phyloP scores from a whole-genome alignment of 306 rosid genomes.

The Malus asiatica region DNA sequence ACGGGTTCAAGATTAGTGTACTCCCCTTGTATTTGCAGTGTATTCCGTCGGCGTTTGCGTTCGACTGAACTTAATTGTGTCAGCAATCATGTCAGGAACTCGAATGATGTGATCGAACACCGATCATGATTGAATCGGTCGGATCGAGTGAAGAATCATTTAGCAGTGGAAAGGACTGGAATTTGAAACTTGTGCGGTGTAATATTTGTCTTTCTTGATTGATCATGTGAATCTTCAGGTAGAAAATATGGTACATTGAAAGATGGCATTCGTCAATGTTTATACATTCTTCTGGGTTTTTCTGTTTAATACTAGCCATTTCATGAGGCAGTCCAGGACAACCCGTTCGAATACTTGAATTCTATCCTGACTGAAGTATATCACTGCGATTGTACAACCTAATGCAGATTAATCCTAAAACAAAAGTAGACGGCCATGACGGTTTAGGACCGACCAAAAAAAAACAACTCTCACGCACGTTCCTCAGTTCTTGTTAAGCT shows the following conservation, averaged over 20 bases:
- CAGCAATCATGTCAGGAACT: conserved; percentile 8
- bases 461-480: background rate
- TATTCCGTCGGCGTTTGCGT: background rate
- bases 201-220: background rate
- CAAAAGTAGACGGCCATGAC: background rate
- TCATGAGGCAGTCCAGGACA: too few species aligned
- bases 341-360: too few species aligned
- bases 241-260: background rate
- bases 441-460: background rate
- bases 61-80: background rate
- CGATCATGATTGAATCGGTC: background rate
- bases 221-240: background rate
- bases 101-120: conserved; percentile 7
- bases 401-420: too few species aligned
- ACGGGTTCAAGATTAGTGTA: conserved; percentile 3
- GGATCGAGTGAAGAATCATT: background rate
- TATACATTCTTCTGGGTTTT: background rate
- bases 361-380: too few species aligned
- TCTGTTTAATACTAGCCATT: background rate
- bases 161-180: background rate
- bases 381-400: background rate
- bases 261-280: background rate
- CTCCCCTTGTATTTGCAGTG: background rate
- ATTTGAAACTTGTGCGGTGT: background rate
- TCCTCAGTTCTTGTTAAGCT: background rate